Conservation (phyloP, 169 alveolate species). For the Plasmodium vivax region DNA sequence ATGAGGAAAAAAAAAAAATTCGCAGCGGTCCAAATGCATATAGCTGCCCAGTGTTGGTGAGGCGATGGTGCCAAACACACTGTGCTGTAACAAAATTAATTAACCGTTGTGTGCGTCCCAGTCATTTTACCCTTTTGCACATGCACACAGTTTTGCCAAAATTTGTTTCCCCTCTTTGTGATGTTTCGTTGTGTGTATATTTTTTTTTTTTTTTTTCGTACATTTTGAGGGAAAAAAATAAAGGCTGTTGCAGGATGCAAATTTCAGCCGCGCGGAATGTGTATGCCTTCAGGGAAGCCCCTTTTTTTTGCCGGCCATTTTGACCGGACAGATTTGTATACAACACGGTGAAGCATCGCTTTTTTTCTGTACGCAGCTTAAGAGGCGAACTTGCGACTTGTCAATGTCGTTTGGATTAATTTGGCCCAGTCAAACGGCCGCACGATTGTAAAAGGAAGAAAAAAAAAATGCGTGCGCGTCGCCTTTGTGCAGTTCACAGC, state of each 20-base stretch:
- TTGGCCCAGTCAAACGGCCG: background rate
- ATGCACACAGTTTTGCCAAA: background rate
- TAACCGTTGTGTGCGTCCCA: background rate
- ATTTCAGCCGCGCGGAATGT: background rate
- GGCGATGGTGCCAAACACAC: background rate
- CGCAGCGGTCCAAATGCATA: background rate
- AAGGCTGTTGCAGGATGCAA: slow-evolving; percentile 1
- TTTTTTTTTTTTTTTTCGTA: background rate
- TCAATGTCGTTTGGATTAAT: background rate
- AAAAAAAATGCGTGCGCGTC: background rate
- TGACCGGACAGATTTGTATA: background rate
- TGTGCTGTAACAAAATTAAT: background rate
- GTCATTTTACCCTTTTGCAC: background rate
- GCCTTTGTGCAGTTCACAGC: background rate
- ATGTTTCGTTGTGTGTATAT: background rate
- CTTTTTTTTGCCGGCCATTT: background rate
- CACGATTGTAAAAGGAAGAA: background rate
- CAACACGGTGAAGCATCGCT: background rate
- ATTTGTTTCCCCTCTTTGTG: background rate
- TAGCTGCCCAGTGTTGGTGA: background rate
- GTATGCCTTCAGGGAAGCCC: background rate
- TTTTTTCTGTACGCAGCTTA: background rate
- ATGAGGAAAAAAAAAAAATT: background rate
- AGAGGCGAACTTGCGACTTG: background rate
- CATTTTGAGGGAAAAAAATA: background rate